Evolutionary conservation across 257 asterid species (phyloP), one percentile per base, ranked within the genome.

Genomic region (Ocimum tenuiflorum): DNA sequence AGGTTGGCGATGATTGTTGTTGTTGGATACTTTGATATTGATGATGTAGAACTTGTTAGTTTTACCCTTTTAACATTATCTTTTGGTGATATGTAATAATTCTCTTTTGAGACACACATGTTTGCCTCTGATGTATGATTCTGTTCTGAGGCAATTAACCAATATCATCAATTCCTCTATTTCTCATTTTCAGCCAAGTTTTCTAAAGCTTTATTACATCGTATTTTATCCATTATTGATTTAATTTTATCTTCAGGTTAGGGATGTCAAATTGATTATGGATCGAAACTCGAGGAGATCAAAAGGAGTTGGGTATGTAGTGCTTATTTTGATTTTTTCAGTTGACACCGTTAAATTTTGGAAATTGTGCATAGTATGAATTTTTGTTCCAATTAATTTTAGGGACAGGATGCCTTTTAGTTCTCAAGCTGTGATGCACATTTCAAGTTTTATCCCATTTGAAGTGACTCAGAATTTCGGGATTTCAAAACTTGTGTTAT

Each of bases 271-370:
- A 50, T 80, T 94, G 39, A 94, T 94, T 68, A 94, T 94, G 99
- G 99, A 94, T 77, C 82, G 99, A 19, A 94, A 94, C 77, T 90
- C 99, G 29, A 88, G 97, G 81, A 81, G 96, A 58, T 94, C 99
- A 45, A 94, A 94, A 79, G 99, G 99, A 82, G 99, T 94, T 27
- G 97, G 99, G 99, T 94, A 90, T 64, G 96, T 75, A 60, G 22
- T 48, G 50, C 71, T 13, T 49, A 12, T 29, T 63, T 49, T 51
- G 46, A 22, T 58, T 27, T 27, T 60, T 38, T 77, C 48, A 22
- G 42, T 39, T 29, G 39, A 47, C 18, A 22, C 47, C 23, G 22
- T 47, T 9, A 38, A 4, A 41, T 35, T 23, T 46, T 10, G 2
- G 18, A 35, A 18, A 52, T 2, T 3, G 39, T 56, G 8, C 20